Conservation (phyloP, 73 alveolate species). For the Uronychia binucleata region DNA sequence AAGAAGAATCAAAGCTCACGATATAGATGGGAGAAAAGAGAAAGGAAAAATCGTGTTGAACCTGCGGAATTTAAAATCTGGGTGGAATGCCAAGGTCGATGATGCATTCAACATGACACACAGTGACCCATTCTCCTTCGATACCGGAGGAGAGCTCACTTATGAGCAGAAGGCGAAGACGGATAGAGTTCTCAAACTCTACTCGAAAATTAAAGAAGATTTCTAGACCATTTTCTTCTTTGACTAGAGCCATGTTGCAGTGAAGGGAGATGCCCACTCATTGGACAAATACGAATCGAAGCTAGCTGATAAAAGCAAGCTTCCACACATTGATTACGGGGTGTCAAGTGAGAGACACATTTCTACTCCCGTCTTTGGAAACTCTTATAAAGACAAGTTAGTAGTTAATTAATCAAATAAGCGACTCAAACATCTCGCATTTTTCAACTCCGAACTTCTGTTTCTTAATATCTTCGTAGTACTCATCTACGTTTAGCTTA, state of each 20-base stretch:
- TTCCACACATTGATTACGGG: too few relatives aligned
- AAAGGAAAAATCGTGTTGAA: neutral
- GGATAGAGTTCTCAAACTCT: neutral
- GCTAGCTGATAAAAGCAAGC: too few relatives aligned
- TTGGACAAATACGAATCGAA: neutral
- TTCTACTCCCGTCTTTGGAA: neutral
- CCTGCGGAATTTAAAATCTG: neutral
- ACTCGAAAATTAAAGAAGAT: neutral
- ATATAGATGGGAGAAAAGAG: neutral
- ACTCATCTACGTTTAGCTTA: slow-evolving; percentile 16
- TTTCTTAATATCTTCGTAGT: slow-evolving; percentile 40
- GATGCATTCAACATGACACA: neutral
- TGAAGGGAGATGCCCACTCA: neutral
- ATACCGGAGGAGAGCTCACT: too few relatives aligned
- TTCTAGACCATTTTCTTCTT: neutral
- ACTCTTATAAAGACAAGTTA: neutral
- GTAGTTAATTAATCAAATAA: neutral
- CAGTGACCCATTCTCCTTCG: neutral
- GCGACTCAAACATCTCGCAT: slow-evolving; percentile 25
- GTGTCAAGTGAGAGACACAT: neutral
- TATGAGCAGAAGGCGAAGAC: slow-evolving; percentile 2
- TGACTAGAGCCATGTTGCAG: neutral
- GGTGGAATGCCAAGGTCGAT: neutral
- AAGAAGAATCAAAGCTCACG: too few relatives aligned
- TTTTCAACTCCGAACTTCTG: slow-evolving; percentile 39